These are phyloP conservation scores for Penicillium longicatenatum DNA, from an alignment of 495 filamentous ascomycete genomes.

Conservation along the genomic window DNA sequence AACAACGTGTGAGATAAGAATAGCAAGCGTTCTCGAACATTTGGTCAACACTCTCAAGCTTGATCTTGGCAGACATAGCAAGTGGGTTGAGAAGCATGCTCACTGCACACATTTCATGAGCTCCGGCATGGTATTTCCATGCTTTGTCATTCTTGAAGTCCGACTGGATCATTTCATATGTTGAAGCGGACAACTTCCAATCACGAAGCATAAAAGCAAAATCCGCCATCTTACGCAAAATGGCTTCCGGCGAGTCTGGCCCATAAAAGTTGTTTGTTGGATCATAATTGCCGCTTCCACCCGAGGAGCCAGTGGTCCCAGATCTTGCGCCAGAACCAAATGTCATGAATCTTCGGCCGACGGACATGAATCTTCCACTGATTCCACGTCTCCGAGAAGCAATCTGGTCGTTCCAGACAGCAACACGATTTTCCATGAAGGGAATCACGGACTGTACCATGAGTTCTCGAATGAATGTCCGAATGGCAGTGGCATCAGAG, in stretches of 20 bases:
- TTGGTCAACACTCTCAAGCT: constrained; percentile 77
- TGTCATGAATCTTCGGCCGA: constrained; percentile 81
- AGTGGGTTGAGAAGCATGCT: constrained; percentile 75
- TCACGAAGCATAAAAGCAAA: constrained; percentile 96
- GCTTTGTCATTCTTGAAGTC: constrained; percentile 96
- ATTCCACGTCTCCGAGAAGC: constrained; percentile 87
- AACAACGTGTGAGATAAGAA: constrained; percentile 85
- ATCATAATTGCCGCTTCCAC: constrained; percentile 74
- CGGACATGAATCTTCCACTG: constrained; percentile 83
- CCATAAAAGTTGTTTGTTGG: constrained; percentile 72
- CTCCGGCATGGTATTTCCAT: constrained; percentile 91
- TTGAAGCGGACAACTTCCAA: constrained; percentile 87
- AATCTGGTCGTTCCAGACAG: constrained; percentile 96
- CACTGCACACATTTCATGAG: constrained; percentile 89
- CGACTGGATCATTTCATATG: constrained; percentile 82
- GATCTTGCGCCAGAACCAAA: constrained; percentile 67
- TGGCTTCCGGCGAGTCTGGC: constrained; percentile 81
- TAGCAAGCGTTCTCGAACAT: constrained; percentile 87
- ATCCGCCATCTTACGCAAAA: constrained; percentile 91
- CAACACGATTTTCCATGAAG: constrained; percentile 88
- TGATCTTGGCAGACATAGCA: constrained; percentile 67
- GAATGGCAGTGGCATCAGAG: constrained; percentile 84
- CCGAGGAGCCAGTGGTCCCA: constrained; percentile 40
- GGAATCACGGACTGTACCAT: constrained; percentile 90
- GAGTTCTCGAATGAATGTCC: constrained; percentile 87